Percentiles rank a stretch among this genome's conserved stretches.
Conservation (phyloP, 441 rosid species). For the Aleurites moluccanus region DNA sequence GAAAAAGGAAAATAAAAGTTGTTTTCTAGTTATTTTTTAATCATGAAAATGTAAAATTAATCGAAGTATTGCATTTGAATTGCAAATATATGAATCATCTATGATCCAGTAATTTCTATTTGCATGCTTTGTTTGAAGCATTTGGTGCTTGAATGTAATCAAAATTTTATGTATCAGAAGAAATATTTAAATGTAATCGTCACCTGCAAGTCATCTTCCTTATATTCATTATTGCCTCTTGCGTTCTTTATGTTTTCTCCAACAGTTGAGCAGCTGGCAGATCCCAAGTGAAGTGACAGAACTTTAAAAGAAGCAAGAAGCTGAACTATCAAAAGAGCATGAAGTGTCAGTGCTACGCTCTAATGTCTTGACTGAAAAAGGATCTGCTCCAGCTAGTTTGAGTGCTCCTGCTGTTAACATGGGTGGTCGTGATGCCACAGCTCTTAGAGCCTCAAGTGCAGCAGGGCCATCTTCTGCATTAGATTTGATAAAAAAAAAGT, state of each 20-base stretch:
- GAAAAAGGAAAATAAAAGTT: too few relatives aligned
- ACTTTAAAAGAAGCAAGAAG: conserved; percentile 63
- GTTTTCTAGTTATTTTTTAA: too few relatives aligned
- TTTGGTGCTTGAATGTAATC: not conserved
- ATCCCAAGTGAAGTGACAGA: conserved; percentile 83
- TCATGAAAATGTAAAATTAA: not conserved
- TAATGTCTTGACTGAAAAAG: conserved; percentile 54
- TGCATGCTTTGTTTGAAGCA: not conserved
- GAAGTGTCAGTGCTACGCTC: conserved; percentile 36
- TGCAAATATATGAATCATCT: not conserved
- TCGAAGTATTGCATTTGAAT: not conserved
- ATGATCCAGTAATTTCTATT: not conserved
- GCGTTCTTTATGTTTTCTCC: conserved; percentile 22
- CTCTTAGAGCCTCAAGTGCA: conserved; percentile 53
- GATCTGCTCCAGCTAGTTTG: conserved; percentile 53
- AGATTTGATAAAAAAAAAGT: conserved; percentile 90
- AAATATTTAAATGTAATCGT: not conserved
- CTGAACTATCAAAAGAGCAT: conserved; percentile 49
- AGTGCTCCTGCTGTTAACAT: conserved; percentile 79
- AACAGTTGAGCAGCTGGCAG: conserved; percentile 98
- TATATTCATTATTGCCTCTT: not conserved
- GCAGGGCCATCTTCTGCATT: conserved; percentile 74
- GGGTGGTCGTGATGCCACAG: conserved; percentile 84
- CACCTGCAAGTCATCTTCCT: not conserved
- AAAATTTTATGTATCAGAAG: not conserved